phyloP scores from a whole-genome alignment of 2,329 filamentous ascomycete species.

The Diaporthe humulicola region DNA sequence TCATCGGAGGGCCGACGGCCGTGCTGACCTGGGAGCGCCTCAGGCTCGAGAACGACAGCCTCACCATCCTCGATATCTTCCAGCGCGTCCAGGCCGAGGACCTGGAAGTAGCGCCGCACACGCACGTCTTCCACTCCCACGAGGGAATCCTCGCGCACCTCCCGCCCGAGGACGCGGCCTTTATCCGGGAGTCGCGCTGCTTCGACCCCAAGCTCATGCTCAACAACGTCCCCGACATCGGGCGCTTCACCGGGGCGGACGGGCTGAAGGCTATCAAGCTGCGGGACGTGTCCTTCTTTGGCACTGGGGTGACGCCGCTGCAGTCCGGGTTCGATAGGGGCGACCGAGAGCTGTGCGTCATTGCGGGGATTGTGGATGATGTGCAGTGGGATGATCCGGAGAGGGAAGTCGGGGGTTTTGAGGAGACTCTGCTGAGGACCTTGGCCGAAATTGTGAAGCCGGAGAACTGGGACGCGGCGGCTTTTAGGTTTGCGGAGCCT shows the following conservation, averaged over 20 bases:
- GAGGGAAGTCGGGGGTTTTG: constrained; percentile 1
- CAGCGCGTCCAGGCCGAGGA: neutral
- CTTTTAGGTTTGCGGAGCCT: neutral
- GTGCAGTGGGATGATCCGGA: constrained; percentile 14
- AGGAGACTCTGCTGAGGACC: neutral
- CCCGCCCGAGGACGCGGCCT: neutral
- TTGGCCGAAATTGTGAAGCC: constrained; percentile 11
- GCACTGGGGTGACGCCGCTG: constrained; percentile 1
- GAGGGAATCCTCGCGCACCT: neutral
- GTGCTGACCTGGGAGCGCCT: constrained; percentile 14
- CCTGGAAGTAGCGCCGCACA: neutral
- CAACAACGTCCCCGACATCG: constrained; percentile 16
- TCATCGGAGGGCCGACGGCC: neutral
- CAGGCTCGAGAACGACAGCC: neutral
- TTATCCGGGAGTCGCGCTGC: neutral
- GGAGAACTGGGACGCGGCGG: neutral
- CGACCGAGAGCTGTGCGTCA: constrained; percentile 2
- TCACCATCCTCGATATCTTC: neutral
- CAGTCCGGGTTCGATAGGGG: constrained; percentile 1
- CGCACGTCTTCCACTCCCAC: constrained; percentile 10
- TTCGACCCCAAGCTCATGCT: constrained; percentile 14
- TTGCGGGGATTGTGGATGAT: neutral
- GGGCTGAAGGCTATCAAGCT: neutral
- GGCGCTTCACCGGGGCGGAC: constrained; percentile 15
- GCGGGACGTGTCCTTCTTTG: neutral